Evolutionary conservation across 2,329 filamentous ascomycete genomes (phyloP), one percentile per base, ranked within the genome.

Genomic region (Fusarium equiseti): DNA sequence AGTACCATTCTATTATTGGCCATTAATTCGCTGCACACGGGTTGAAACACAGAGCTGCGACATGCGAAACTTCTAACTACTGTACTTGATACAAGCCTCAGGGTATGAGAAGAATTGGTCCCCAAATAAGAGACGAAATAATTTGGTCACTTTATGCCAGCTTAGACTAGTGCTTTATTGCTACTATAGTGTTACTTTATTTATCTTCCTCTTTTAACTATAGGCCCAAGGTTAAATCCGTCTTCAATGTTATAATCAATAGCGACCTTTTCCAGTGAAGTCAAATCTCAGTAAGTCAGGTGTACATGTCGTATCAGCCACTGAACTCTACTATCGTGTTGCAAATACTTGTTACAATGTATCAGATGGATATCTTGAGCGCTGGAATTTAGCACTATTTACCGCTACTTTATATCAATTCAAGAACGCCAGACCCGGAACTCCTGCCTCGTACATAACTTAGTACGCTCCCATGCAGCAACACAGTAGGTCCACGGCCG

Each of bases 291-390:
- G 20, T 20, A 20, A 20, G 20, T 20, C 20, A 20, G 20, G 20
- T 20, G 20, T 20, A 20, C 20, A 20, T 20, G 20, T 20, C 20
- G 20, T 20, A 20, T 20, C 20, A 20, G 20, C 20, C 20, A 20
- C 20, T 20, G 20, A 20, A 20, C 20, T 20, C 20, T 20, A 20
- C 20, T 20, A 20, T 20, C 20, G 20, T 20, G 20, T 20, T 20
- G 20, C 20, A 20, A 20, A 20, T 20, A 20, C 20, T 20, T 20
- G 20, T 20, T 20, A 20, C 20, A 26, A 38, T 27, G 32, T 26
- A 63, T 46, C 46, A 63, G 12, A 32, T 63, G 53, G 8, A 26
- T 61, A 42, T 22, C 29, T 16, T 58, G 32, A 63, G n/a, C 43
- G 43, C 29, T 63, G 15, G 35, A 42, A 18, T 18, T 38, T 18